Percentiles rank a stretch among this genome's conserved stretches.
phyloP scores from a whole-genome alignment of 169 alveolate species.

The Eimeria sp. region DNA sequence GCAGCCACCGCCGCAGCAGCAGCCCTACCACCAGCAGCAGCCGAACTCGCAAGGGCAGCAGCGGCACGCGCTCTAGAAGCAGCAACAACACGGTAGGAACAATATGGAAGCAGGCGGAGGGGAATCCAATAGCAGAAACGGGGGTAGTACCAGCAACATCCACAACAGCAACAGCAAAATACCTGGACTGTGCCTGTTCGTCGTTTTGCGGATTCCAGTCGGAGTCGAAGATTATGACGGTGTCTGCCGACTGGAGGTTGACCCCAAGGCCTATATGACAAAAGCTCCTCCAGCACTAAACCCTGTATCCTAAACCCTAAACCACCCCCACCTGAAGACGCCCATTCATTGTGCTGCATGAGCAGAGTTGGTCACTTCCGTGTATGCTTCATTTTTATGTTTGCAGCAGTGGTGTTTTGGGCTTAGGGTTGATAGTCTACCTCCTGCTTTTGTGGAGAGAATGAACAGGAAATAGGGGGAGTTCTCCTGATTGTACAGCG shows the following conservation, averaged over 20 bases:
- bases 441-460: slow-evolving; percentile 96
- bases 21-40: too few relatives aligned
- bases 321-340: background rate
- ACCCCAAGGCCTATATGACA: slow-evolving; percentile 92
- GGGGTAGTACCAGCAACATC: background rate
- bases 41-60: background rate
- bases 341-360: background rate
- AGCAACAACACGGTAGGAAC: background rate
- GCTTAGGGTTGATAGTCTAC: background rate
- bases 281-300: too few relatives aligned
- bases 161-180: background rate
- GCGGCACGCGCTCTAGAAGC: slow-evolving; percentile 90
- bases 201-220: slow-evolving; percentile 99
- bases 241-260: slow-evolving; percentile 98
- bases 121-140: background rate
- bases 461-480: slow-evolving; percentile 94
- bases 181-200: slow-evolving; percentile 95
- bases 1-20: background rate
- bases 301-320: slow-evolving; percentile 9
- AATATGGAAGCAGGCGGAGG: background rate
- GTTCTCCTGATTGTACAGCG: slow-evolving; percentile 88
- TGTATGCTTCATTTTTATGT: too few relatives aligned
- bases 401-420: background rate
- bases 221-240: slow-evolving; percentile 98
- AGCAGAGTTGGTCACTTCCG: background rate